These are phyloP conservation scores for Chaetomium sp. DNA, from an alignment of 2,329 filamentous ascomycete genomes.

Conservation along the genomic window DNA sequence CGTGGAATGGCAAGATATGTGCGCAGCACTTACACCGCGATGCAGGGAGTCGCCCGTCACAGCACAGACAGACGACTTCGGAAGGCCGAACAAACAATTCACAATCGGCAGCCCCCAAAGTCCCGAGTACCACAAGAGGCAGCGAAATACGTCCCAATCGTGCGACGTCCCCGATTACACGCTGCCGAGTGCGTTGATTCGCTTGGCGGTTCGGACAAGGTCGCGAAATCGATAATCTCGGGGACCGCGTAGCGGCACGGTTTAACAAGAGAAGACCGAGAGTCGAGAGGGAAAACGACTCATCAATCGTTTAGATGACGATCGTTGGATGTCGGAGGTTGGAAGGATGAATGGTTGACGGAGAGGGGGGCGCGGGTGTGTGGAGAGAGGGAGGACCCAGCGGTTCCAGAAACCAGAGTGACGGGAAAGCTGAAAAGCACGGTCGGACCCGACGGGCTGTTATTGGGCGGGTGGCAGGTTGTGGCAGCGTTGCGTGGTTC, in stretches of 20 bases:
- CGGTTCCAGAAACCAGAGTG: conserved; percentile 36
- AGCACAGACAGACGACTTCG: conserved; percentile 8
- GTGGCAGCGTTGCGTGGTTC: conserved; percentile 29
- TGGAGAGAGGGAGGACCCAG: conserved; percentile 21
- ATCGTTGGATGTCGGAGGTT: neutral
- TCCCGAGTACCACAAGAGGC: conserved; percentile 11
- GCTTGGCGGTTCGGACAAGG: neutral
- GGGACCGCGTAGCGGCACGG: neutral
- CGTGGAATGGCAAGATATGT: conserved; percentile 16
- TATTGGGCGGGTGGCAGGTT: conserved; percentile 29
- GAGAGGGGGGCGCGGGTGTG: neutral
- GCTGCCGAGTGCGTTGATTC: neutral
- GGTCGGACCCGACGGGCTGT: conserved; percentile 31
- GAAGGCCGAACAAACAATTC: conserved; percentile 22
- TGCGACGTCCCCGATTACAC: neutral
- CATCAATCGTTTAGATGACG: neutral
- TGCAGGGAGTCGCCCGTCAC: neutral
- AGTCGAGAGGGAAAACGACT: neutral
- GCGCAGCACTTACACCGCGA: conserved; percentile 24
- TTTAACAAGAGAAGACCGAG: neutral
- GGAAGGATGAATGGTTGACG: neutral
- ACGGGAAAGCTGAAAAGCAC: conserved; percentile 32
- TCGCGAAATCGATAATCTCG: neutral
- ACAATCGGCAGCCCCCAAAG: conserved; percentile 6
- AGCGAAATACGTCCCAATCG: neutral